Evolutionary conservation across 2,329 filamentous ascomycete genomes (phyloP), one percentile per base, ranked within the genome.

Genomic region (Diaporthe velutina): DNA sequence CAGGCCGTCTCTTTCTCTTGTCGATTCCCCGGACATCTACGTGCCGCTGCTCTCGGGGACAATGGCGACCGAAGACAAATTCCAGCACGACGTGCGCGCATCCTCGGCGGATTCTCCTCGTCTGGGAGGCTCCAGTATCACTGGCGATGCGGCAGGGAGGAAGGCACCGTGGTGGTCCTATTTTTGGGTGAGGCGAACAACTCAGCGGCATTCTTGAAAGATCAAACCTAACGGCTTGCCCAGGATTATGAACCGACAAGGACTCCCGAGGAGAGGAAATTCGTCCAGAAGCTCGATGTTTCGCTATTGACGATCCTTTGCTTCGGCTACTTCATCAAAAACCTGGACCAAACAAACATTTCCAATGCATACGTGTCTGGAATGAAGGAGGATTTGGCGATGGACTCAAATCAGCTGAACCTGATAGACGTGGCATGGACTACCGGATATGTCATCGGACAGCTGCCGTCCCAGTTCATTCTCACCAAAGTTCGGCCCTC

Each of bases 381-480:
- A 0, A 84, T 84, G 87, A 86, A 90, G 78, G 87, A 90, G 77
- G 88, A 90, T 70, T 80, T 91, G 0, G 79, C 82, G 0, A 80
- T 91, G 25, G 86, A 88, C 68, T 84, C 85, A 1, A 90, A 91
- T 74, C 82, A 91, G 73, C 82, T 91, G 38, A 90, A 91, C 70
- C 87, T 90, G 74, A 81, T 85, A 71, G 81, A 80, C 61, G 87
- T 89, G 0, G 87, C 85, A 33, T 93, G 90, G 85, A 92, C 89
- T 0, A 86, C 90, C 0, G 90, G 91, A 10, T 93, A 93, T 76
- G 88, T 91, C 0, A 84, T 92, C 81, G 83, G 84, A 0, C 83
- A 86, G 48, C 81, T 83, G 52, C 83, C 84, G 4, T 83, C 82
- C 2, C 85, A 84, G 35, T 76, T 86, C 60, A 81, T 85, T 73